Conservation (phyloP, 768 basidiomycete genomes). For the Cyclocybe cylindracea region DNA sequence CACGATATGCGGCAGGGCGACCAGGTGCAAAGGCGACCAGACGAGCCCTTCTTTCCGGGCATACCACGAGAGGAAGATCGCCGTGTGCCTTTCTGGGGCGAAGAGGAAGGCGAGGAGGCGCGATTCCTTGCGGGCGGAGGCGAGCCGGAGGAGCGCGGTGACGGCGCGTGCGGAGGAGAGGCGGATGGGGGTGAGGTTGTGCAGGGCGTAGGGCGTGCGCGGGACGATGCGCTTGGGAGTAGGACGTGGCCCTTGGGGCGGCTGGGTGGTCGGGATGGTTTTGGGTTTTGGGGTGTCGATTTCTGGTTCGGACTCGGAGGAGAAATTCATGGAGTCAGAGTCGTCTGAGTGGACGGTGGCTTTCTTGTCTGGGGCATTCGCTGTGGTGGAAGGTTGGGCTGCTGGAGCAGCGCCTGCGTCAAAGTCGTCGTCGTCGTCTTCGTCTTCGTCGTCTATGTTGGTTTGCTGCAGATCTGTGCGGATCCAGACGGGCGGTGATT, state of each 20-base stretch:
- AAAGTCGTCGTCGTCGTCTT: too few relatives aligned
- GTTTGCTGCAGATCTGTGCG: constrained; percentile 35
- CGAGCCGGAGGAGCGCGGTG: constrained; percentile 33
- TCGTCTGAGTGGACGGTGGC: too few relatives aligned
- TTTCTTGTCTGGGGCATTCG: too few relatives aligned
- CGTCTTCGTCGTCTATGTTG: constrained; percentile 28
- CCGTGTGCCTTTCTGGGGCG: constrained; percentile 53
- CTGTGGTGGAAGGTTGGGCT: too few relatives aligned
- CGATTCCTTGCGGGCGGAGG: constrained; percentile 40
- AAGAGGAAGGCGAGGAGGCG: constrained; percentile 53
- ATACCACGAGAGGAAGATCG: constrained; percentile 67
- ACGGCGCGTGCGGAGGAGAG: constrained; percentile 39
- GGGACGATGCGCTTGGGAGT: constrained; percentile 25
- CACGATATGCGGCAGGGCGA: constrained; percentile 53
- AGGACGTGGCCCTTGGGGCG: too few relatives aligned
- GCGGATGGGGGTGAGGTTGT: constrained; percentile 31
- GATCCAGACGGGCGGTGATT: constrained; percentile 45
- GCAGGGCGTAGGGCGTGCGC: constrained; percentile 39
- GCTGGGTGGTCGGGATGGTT: too few relatives aligned
- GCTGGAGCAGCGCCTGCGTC: too few relatives aligned
- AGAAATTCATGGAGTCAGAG: too few relatives aligned
- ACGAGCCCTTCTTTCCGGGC: constrained; percentile 66
- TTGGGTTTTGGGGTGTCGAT: too few relatives aligned
- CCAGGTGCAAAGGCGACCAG: constrained; percentile 48
- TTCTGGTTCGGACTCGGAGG: too few relatives aligned